Conservation (phyloP, 1,284 basidiomycete species). For the Neonothopanus nambi region DNA sequence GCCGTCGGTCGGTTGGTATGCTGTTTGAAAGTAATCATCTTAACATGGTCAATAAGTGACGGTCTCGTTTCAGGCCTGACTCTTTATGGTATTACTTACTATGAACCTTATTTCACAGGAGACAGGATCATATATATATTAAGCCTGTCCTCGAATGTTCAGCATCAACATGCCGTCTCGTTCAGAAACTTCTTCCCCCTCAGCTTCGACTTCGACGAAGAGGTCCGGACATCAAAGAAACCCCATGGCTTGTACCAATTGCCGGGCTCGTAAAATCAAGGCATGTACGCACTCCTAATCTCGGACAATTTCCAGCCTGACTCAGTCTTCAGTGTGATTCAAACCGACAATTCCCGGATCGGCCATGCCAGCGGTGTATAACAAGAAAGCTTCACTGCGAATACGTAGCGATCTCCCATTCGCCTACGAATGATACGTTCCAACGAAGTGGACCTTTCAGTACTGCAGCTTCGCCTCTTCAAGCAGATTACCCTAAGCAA, state of each 20-base stretch:
- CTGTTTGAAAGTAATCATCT: not conserved
- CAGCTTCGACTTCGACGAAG: constrained; percentile 6
- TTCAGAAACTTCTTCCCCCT: constrained; percentile 8
- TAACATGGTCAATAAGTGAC: not conserved
- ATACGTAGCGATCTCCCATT: constrained; percentile 18
- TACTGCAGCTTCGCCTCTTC: constrained; percentile 2
- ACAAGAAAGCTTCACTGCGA: constrained; percentile 17
- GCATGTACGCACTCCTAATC: not conserved
- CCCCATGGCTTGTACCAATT: constrained; percentile 18
- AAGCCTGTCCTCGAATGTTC: not conserved
- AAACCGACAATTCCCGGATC: constrained; percentile 17
- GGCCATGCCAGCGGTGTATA: constrained; percentile 17
- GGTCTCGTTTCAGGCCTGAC: constrained; percentile 1
- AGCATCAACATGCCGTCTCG: constrained; percentile 10
- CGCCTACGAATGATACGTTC: constrained; percentile 5
- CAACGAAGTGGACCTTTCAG: constrained; percentile 5
- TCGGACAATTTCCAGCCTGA: not conserved
- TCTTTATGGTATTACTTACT: constrained; percentile 2
- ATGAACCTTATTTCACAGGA: constrained; percentile 1
- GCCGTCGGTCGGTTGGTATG: not conserved
- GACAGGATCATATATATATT: not conserved
- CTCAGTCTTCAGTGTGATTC: constrained; percentile 14
- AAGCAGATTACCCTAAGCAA: constrained; percentile 1
- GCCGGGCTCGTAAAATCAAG: constrained; percentile 19
- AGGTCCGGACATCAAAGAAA: constrained; percentile 13